Base-by-base conservation (phyloP, 768 basidiomycete genomes). In the Podaxis sp. region DNA sequence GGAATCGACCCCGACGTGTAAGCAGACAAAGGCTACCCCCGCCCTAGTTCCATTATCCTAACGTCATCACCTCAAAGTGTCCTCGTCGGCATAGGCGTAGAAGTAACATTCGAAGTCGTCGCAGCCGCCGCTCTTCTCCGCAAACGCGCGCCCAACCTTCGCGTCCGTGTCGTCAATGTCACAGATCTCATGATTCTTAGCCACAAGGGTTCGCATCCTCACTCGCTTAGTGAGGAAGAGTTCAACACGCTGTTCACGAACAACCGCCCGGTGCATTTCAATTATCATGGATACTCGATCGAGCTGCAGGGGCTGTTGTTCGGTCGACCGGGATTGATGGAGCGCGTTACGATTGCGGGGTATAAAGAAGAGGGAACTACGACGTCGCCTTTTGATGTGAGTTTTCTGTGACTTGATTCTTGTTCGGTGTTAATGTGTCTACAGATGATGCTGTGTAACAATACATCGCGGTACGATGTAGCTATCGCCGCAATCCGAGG, bases 21-120 rank as follows among this genome's bases (percentile, higher is more conserved):
- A 67, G 85, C 68, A 4, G 17, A 24, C 55, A 29, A n/a, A 25
- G 22, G 40, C 37, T 33, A 12, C 4, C 24, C 25, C 24, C 41
- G 7, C n/a, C n/a, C 29, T 54, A 6, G 38, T 25, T 43, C 37
- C 43, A 15, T 60, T 17, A 47, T 27, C 4, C 67, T 65, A 56
- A 78, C 82, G 33, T 33, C 33, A 33, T 52, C 70, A 46, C 19
- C 85, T 17, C 56, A 87, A 9, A 33, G 86, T 60, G 90, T 94
- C 51, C 80, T 96, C 22, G 91, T 93, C 40, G 93, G 93, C 8
- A 88, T 93, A 68, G 94, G 94, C 64, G 88, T 91, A 27, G 94
- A 95, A 73, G 82, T 93, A 24, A 96, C 92, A 0, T 89, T 93
- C 67, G 94, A 97, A 71, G 88, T 94, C 59, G 87, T 96, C 69